Evolutionary conservation across 768 basidiomycete genomes (phyloP), one percentile per base, ranked within the genome.

Genomic region (Agaricus blazei): DNA sequence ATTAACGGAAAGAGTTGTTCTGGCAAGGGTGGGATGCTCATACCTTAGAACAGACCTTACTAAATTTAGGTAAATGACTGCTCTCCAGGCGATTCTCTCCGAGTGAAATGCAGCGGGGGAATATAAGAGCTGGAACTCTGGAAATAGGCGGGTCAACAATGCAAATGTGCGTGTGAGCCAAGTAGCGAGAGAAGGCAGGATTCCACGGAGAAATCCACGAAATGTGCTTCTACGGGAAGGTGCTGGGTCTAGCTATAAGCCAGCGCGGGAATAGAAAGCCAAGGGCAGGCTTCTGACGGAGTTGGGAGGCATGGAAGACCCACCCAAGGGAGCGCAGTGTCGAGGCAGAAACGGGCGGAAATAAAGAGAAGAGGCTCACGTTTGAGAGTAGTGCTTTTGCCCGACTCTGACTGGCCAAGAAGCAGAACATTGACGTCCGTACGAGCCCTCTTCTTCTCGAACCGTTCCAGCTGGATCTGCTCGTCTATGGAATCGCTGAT

Each of bases 391-490:
- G 90, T 93, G 65, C 87, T 90, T 76, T 92, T 93, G 40, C 90
- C 90, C 63, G 88, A 90, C 77, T 92, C 90, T 58, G 90, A 91
- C 78, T 93, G 90, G 50, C 90, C 90, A 41, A 93, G 82, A 58
- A 93, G 76, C 52, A 93, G 74, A 51, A 93, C 81, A 65, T 85
- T 86, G 68, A 92, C 81, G 64, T 84, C 82, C 60, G 82, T 75
- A 59, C 78, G 82, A 38, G 69, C 66, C 67, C 78, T 84, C 70
- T 78, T 84, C 63, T 70, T 72, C 59, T 87, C 83, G 52, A 75
- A 78, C 56, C 77, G 71, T 63, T 92, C 90, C 60, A 75, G 72
- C 56, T 80, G 79, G 65, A 93, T 74, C 81, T 85, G 83, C 59
- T 87, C 84, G 70, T 93, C 90, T 63, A 93, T 93, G 23, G 74